These are phyloP conservation scores for Avicennia marina DNA, from an alignment of 257 asterid genomes.

Conservation along the genomic window DNA sequence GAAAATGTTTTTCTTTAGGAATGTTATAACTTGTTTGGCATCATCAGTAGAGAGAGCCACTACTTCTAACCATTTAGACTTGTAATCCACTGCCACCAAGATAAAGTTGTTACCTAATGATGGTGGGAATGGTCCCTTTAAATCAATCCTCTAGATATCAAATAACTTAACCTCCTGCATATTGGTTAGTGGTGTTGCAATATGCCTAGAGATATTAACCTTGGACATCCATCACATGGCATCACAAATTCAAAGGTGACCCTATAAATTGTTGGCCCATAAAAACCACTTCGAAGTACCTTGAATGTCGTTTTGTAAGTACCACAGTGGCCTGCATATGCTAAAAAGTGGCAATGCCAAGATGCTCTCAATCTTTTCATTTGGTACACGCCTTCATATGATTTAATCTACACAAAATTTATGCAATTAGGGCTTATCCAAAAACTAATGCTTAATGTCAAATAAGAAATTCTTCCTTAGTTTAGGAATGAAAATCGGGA, in stretches of 20 bases:
- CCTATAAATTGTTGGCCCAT: background rate
- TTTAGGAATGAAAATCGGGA: background rate
- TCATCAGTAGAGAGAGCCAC: background rate
- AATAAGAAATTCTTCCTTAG: background rate
- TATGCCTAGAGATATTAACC: background rate
- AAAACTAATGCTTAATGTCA: background rate
- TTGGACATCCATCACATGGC: background rate
- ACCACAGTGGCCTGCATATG: background rate
- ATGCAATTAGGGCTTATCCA: background rate
- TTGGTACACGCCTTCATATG: background rate
- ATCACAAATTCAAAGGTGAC: background rate
- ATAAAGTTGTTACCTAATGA: background rate
- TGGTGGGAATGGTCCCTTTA: background rate
- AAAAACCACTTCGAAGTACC: background rate
- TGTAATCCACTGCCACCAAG: conserved; percentile 3
- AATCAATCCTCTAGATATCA: background rate
- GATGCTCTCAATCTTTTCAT: background rate
- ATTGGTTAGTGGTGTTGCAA: background rate
- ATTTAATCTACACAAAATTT: background rate
- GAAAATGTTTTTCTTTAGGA: background rate
- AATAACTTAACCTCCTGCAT: background rate
- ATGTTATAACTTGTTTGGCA: background rate
- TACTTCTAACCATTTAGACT: background rate
- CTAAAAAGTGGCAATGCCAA: background rate
- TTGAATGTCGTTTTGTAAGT: background rate